Conservation (phyloP, 1,139 yeast genomes). For the Suzukiozyma palmioleophila region DNA sequence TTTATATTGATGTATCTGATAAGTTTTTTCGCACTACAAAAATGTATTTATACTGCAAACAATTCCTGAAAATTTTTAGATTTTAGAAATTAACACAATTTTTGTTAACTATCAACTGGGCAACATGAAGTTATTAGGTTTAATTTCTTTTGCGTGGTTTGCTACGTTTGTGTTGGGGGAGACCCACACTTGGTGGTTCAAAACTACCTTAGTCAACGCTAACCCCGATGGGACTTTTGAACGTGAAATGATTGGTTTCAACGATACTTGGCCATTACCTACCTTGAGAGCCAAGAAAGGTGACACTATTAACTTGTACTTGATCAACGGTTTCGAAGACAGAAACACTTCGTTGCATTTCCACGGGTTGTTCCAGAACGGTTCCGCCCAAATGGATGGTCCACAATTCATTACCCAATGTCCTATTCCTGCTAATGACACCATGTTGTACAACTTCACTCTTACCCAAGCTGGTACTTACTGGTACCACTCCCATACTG, state of each 20-base stretch:
- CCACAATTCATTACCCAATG: conserved; percentile 76
- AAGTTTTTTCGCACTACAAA: background rate
- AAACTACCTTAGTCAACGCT: conserved; percentile 51
- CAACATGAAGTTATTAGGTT: conserved; percentile 10
- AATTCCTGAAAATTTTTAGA: background rate
- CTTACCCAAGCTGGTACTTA: conserved; percentile 68
- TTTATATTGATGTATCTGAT: conserved; percentile 1
- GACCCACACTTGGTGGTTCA: conserved; percentile 50
- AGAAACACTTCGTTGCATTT: conserved; percentile 64
- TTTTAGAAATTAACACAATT: background rate
- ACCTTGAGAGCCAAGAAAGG: conserved; percentile 58
- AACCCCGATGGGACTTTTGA: conserved; percentile 61
- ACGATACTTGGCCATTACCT: conserved; percentile 74
- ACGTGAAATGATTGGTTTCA: conserved; percentile 58
- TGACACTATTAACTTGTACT: conserved; percentile 55
- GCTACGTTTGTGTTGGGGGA: conserved; percentile 24
- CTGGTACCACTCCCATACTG: conserved; percentile 84
- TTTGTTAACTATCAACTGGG: background rate
- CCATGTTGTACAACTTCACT: conserved; percentile 61
- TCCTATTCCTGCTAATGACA: conserved; percentile 65
- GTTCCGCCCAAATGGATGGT: conserved; percentile 66
- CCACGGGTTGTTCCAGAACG: conserved; percentile 70
- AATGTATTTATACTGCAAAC: conserved; percentile 1
- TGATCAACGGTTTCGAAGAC: conserved; percentile 54
- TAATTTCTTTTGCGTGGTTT: conserved; percentile 9